phyloP scores from a whole-genome alignment of 2,329 filamentous ascomycete genomes.

The Fusarium sterilihyphosum region DNA sequence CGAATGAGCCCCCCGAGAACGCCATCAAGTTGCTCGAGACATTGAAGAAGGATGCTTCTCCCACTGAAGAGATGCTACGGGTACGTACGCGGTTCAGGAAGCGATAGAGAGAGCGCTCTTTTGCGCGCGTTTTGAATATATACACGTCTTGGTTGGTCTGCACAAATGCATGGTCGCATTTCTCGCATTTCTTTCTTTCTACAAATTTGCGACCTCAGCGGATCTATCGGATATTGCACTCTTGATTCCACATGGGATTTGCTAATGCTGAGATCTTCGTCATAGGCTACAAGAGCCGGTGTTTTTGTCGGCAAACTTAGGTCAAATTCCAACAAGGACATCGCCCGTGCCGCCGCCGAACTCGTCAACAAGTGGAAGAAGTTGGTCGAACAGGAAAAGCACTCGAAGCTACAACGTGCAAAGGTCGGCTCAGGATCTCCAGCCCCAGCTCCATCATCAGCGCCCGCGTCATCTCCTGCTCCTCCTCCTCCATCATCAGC shows the following conservation, averaged over 20 bases:
- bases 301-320: slow-evolving; percentile 85
- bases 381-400: slow-evolving; percentile 74
- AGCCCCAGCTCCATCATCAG: slow-evolving; percentile 61
- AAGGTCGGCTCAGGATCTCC: slow-evolving; percentile 53
- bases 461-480: slow-evolving; percentile 61
- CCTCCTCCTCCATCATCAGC: slow-evolving; percentile 55
- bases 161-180: slow-evolving; percentile 36
- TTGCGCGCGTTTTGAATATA: background rate
- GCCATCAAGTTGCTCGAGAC: slow-evolving; percentile 80
- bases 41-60: slow-evolving; percentile 81
- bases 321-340: slow-evolving; percentile 81
- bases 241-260: background rate
- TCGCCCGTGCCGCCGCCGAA: slow-evolving; percentile 79
- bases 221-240: background rate
- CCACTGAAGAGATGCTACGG: slow-evolving; percentile 89
- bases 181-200: background rate
- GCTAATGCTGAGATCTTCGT: slow-evolving; percentile 21
- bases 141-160: slow-evolving; percentile 15
- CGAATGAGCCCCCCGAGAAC: slow-evolving; percentile 77
- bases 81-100: slow-evolving; percentile 61
- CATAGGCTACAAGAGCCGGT: slow-evolving; percentile 84
- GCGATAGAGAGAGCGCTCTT: background rate
- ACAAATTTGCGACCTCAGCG: background rate
- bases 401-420: slow-evolving; percentile 55
- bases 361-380: slow-evolving; percentile 91